phyloP scores from a whole-genome alignment of 148 eudicot species.

The Fagopyrum homotropicum region DNA sequence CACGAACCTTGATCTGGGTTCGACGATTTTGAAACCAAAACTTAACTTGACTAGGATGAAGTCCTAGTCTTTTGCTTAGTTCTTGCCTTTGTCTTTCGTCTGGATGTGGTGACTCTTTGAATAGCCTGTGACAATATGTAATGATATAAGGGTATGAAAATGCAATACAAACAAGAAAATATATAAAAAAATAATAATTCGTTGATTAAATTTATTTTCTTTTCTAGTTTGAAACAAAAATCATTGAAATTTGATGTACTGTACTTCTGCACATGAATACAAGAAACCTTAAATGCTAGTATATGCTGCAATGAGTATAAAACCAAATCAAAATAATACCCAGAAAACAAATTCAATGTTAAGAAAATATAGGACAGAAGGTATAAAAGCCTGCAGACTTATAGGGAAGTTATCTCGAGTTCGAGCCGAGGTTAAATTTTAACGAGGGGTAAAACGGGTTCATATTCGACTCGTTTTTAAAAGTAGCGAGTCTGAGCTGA shows the following conservation, averaged over 20 bases:
- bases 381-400: not conserved
- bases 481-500: too few species aligned
- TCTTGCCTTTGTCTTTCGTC: slow-evolving; percentile 99
- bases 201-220: too few species aligned
- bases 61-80: slow-evolving; percentile 89
- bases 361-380: not conserved
- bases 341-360: not conserved
- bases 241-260: too few species aligned
- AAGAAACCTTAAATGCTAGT: slow-evolving; percentile 5
- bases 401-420: too few species aligned
- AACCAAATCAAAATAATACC: not conserved
- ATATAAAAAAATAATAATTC: too few species aligned
- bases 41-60: slow-evolving; percentile 93
- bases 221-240: not conserved
- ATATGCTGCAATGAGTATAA: not conserved
- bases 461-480: too few species aligned
- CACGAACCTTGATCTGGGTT: slow-evolving; percentile 77
- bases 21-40: slow-evolving; percentile 99
- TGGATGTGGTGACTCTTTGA: slow-evolving; percentile 97
- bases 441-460: too few species aligned
- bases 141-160: not conserved
- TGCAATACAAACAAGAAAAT: not conserved
- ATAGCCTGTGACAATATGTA: slow-evolving; percentile 36
- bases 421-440: too few species aligned
- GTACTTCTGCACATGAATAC: not conserved